Percentiles rank a stretch among this genome's conserved stretches.
Evolutionary conservation across 192 early-diverging fungal species (phyloP).

Genomic region (Coemansia umbellata): DNA sequence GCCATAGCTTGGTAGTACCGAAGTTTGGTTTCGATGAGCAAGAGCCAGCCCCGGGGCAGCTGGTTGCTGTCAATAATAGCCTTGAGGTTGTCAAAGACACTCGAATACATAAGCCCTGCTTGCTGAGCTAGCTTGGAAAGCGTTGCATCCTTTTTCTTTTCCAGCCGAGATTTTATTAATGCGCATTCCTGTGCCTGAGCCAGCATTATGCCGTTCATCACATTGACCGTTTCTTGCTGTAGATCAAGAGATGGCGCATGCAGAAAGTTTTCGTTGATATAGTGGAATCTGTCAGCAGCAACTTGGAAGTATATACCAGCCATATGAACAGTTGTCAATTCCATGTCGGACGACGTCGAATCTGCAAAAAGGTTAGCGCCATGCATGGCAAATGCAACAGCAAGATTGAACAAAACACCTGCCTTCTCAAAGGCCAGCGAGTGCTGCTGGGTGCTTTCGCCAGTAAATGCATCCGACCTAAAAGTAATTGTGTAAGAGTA

Average conservation of each 20-base stretch:
- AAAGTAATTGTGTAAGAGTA: slow-evolving; percentile 40
- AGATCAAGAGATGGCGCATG: slow-evolving; percentile 93
- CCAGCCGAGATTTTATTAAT: slow-evolving; percentile 76
- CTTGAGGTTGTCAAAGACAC: slow-evolving; percentile 66
- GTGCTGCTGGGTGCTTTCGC: slow-evolving; percentile 73
- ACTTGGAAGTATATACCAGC: slow-evolving; percentile 91
- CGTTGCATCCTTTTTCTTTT: slow-evolving; percentile 85
- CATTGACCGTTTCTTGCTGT: slow-evolving; percentile 83
- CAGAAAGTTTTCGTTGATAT: slow-evolving; percentile 97
- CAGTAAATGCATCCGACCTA: slow-evolving; percentile 81
- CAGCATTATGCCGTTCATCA: slow-evolving; percentile 81
- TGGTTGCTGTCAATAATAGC: slow-evolving; percentile 63
- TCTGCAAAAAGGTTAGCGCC: slow-evolving; percentile 44
- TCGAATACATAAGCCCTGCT: slow-evolving; percentile 70
- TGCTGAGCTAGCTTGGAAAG: slow-evolving; percentile 88
- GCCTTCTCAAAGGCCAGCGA: slow-evolving; percentile 98
- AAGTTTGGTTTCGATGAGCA: slow-evolving; percentile 83
- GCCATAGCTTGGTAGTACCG: slow-evolving; percentile 84
- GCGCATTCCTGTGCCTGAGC: slow-evolving; percentile 95
- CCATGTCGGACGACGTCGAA: slow-evolving; percentile 44
- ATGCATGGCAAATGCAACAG: slow-evolving; percentile 63
- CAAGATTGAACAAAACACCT: slow-evolving; percentile 92
- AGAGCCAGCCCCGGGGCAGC: slow-evolving; percentile 79
- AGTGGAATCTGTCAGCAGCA: slow-evolving; percentile 89
- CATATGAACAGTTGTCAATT: slow-evolving; percentile 63